Percentiles rank a stretch among this genome's conserved stretches.
These are phyloP conservation scores for Pyrenophora seminiperda DNA, from an alignment of 2,329 filamentous ascomycete genomes.

Conservation along the genomic window DNA sequence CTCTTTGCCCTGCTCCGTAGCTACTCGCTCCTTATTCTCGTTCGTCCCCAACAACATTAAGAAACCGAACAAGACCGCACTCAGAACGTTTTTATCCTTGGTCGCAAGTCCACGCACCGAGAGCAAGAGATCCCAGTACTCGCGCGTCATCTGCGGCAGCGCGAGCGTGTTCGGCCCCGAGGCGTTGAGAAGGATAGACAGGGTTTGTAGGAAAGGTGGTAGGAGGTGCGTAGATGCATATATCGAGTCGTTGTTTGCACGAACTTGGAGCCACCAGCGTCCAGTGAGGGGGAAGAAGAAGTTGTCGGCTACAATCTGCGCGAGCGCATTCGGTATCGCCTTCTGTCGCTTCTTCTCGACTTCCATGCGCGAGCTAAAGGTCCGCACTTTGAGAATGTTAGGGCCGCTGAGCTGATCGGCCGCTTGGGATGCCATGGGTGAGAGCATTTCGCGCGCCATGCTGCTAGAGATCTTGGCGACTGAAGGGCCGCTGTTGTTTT, in stretches of 20 bases:
- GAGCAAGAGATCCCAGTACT: slow-evolving; percentile 84
- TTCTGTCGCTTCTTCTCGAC: slow-evolving; percentile 64
- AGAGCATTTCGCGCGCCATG: slow-evolving; percentile 74
- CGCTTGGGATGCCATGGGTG: slow-evolving; percentile 79
- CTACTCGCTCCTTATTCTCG: slow-evolving; percentile 71
- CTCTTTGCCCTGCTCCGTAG: slow-evolving; percentile 73
- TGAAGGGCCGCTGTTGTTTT: slow-evolving; percentile 55
- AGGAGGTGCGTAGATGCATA: slow-evolving; percentile 77
- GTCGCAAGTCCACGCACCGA: slow-evolving; percentile 61
- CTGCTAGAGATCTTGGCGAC: slow-evolving; percentile 71
- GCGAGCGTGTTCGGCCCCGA: slow-evolving; percentile 78
- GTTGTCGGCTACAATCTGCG: slow-evolving; percentile 71
- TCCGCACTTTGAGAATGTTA: slow-evolving; percentile 83
- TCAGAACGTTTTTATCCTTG: slow-evolving; percentile 68
- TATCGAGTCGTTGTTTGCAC: slow-evolving; percentile 60
- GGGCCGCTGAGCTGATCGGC: slow-evolving; percentile 82
- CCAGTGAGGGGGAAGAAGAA: slow-evolving; percentile 90
- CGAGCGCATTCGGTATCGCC: slow-evolving; percentile 75
- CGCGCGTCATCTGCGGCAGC: slow-evolving; percentile 78
- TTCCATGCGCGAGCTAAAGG: slow-evolving; percentile 79
- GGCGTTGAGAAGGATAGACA: slow-evolving; percentile 81
- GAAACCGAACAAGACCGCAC: slow-evolving; percentile 77
- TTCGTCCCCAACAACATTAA: slow-evolving; percentile 84
- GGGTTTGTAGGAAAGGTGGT: slow-evolving; percentile 80
- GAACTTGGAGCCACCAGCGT: slow-evolving; percentile 71